phyloP scores from a whole-genome alignment of 2,329 filamentous ascomycete genomes.

The Fusarium circinatum region DNA sequence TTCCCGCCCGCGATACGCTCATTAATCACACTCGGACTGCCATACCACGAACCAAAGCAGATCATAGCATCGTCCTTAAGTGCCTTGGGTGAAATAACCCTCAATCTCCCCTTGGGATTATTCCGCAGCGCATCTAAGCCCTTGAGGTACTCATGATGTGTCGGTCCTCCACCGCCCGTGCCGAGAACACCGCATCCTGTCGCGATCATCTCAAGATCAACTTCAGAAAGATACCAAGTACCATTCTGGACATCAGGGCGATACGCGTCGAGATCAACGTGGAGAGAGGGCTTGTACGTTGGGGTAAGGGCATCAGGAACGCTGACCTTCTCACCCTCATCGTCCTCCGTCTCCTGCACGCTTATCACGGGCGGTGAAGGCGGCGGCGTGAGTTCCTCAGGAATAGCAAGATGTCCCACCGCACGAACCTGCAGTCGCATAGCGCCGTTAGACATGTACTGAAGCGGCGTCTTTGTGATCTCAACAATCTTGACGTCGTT shows the following conservation, averaged over 20 bases:
- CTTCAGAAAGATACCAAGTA: slow-evolving; percentile 50
- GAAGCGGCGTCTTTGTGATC: slow-evolving; percentile 55
- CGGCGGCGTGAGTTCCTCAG: slow-evolving; percentile 39
- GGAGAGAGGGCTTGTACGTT: slow-evolving; percentile 46
- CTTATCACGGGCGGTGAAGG: slow-evolving; percentile 28
- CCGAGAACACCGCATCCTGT: slow-evolving; percentile 51
- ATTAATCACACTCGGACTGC: slow-evolving; percentile 54
- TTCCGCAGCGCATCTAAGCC: slow-evolving; percentile 52
- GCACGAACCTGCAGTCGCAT: slow-evolving; percentile 50
- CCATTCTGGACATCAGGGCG: slow-evolving; percentile 46
- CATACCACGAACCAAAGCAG: slow-evolving; percentile 58
- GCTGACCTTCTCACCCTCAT: slow-evolving; percentile 42
- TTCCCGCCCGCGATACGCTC: slow-evolving; percentile 51
- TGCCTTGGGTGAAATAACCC: slow-evolving; percentile 52
- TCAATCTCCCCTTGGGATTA: slow-evolving; percentile 49
- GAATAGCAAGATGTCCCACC: slow-evolving; percentile 48
- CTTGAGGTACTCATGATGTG: slow-evolving; percentile 58
- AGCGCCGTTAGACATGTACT: slow-evolving; percentile 50
- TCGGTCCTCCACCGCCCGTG: slow-evolving; percentile 52
- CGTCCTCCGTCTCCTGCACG: slow-evolving; percentile 27
- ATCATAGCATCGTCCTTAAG: slow-evolving; percentile 52
- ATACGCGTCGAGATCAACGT: slow-evolving; percentile 46
- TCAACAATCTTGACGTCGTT: slow-evolving; percentile 56
- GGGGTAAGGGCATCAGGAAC: slow-evolving; percentile 45
- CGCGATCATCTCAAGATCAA: slow-evolving; percentile 50